These are phyloP conservation scores for Aspergillus neotritici DNA, from an alignment of 2,329 filamentous ascomycete genomes.

Conservation along the genomic window DNA sequence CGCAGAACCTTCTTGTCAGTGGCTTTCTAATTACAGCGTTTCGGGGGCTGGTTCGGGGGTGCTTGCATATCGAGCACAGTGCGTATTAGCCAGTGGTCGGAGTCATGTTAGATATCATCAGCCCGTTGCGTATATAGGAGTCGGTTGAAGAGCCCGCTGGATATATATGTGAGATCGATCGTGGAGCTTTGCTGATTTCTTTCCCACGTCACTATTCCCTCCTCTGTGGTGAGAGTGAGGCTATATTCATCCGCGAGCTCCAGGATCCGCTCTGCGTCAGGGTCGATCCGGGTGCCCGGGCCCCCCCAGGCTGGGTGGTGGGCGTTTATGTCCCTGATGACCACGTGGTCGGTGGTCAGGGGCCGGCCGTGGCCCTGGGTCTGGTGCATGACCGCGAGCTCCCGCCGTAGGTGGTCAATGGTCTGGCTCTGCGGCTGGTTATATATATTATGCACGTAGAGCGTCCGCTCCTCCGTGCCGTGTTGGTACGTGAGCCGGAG, in stretches of 20 bases:
- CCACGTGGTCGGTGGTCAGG: conserved; percentile 6
- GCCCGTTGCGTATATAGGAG: conserved; percentile 12
- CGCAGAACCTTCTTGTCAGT: conserved; percentile 12
- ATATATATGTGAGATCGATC: conserved; percentile 16
- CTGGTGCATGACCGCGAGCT: conserved; percentile 1
- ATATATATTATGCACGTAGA: conserved; percentile 11
- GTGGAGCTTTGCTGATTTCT: conserved; percentile 8
- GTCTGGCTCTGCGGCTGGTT: conserved; percentile 15
- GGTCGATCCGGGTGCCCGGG: conserved; percentile 4
- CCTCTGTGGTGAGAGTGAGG: conserved; percentile 9
- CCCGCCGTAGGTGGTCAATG: conserved; percentile 17
- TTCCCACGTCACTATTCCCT: conserved; percentile 9
- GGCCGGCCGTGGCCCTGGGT: not conserved
- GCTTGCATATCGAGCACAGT: not conserved
- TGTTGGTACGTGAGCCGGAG: conserved; percentile 6
- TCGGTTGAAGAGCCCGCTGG: conserved; percentile 1
- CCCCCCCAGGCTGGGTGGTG: conserved; percentile 19
- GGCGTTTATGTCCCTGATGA: conserved; percentile 19
- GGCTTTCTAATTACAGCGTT: conserved; percentile 3
- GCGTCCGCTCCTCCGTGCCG: not conserved
- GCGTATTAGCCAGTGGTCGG: conserved; percentile 13
- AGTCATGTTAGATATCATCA: conserved; percentile 18
- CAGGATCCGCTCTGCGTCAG: not conserved
- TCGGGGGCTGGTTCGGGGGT: not conserved
- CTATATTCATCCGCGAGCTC: not conserved